Conservation (phyloP, 306 rosid species). For the Citrullus mucosospermus region DNA sequence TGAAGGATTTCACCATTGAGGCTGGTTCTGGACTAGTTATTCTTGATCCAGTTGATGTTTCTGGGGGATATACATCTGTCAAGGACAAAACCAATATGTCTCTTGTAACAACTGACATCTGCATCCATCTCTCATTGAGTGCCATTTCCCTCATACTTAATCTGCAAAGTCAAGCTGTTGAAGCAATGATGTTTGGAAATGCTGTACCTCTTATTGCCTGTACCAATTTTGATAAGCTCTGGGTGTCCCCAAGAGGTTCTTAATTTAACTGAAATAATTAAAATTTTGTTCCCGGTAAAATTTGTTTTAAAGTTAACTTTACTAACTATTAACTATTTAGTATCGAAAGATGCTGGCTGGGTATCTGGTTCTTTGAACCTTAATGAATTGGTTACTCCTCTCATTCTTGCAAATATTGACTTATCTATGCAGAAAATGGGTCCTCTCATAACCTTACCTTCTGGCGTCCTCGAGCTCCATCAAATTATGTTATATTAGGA, state of each 20-base stretch:
- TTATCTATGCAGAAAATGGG: conserved; percentile 40
- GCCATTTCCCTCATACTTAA: conserved; percentile 73
- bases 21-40: conserved; percentile 92
- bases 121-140: conserved; percentile 90
- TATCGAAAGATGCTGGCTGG: background rate
- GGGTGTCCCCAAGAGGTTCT: conserved; percentile 84
- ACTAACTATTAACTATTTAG: background rate
- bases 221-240: conserved; percentile 68
- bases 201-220: conserved; percentile 63
- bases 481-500: conserved; percentile 85
- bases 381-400: conserved; percentile 4
- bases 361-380: background rate
- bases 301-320: background rate
- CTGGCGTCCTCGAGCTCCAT: conserved; percentile 94
- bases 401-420: conserved; percentile 1
- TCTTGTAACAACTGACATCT: conserved; percentile 67
- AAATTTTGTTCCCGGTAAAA: background rate
- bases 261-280: background rate
- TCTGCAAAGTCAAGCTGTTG: conserved; percentile 72
- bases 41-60: conserved; percentile 89
- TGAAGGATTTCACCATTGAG: conserved; percentile 86
- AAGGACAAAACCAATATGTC: conserved; percentile 92
- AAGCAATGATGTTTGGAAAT: conserved; percentile 70
- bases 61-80: conserved; percentile 94
- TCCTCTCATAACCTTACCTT: conserved; percentile 51